Conservation (phyloP, 179 eudicot species). For the Carnegiea gigantea region DNA sequence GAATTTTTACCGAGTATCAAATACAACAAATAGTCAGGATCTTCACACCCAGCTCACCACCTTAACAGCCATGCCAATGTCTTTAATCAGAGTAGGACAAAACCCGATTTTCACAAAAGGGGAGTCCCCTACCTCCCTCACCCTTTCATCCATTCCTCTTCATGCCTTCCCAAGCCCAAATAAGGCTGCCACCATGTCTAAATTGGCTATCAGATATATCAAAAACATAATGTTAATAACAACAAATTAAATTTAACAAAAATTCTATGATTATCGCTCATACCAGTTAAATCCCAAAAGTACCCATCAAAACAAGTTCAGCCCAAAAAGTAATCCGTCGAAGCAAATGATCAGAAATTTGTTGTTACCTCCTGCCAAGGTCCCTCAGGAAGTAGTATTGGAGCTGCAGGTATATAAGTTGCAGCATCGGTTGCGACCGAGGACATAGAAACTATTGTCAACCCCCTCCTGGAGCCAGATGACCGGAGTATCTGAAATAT, state of each 20-base stretch:
- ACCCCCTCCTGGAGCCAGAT: slow-evolving; percentile 22
- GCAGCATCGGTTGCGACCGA: slow-evolving; percentile 43
- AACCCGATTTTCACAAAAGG: neutral
- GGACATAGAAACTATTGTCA: slow-evolving; percentile 39
- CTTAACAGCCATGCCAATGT: neutral
- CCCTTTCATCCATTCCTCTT: neutral
- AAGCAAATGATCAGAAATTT: neutral
- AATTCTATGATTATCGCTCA: neutral
- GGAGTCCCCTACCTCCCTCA: neutral
- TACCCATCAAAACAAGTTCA: no score
- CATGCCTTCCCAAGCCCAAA: neutral
- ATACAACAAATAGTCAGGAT: neutral
- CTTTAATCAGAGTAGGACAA: no score
- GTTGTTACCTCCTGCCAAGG: slow-evolving; percentile 78
- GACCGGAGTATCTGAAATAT: slow-evolving; percentile 33
- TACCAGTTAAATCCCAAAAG: neutral
- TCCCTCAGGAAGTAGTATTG: slow-evolving; percentile 81
- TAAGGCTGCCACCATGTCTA: neutral
- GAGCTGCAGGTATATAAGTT: slow-evolving; percentile 73
- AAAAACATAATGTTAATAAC: neutral
- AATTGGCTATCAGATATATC: neutral
- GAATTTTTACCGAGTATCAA: neutral
- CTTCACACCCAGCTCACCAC: neutral
- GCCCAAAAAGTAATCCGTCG: neutral
- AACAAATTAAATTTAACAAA: neutral